A percentile compares a stretch with the other conserved stretches of the same genome.
Conservation (phyloP, 2,329 filamentous ascomycete genomes). For the Conoideocrella luteorostrata region DNA sequence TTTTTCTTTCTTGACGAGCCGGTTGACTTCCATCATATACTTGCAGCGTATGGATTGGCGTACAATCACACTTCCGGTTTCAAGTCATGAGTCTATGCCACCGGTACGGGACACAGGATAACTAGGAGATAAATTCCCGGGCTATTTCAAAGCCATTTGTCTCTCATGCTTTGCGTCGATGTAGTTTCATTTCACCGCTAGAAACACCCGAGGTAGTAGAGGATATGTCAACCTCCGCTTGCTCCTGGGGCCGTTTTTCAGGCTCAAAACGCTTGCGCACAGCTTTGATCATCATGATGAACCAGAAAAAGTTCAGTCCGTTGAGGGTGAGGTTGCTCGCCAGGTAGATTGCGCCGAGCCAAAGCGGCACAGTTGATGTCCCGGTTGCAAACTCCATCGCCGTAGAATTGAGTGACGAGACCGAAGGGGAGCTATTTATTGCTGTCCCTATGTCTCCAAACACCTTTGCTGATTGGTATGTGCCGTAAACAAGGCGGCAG, state of each 20-base stretch:
- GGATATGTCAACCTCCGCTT: constrained; percentile 22
- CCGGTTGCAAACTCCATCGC: constrained; percentile 40
- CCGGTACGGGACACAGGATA: too few species aligned
- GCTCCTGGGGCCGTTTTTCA: constrained; percentile 22
- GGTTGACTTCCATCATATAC: neutral
- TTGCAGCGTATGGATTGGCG: too few species aligned
- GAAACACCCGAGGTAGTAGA: constrained; percentile 23
- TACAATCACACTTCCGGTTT: too few species aligned
- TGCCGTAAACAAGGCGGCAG: constrained; percentile 72
- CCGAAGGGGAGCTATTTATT: constrained; percentile 31
- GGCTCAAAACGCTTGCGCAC: constrained; percentile 69
- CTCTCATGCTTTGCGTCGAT: constrained; percentile 24
- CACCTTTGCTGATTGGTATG: constrained; percentile 62
- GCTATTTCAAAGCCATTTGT: neutral
- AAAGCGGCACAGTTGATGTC: constrained; percentile 53
- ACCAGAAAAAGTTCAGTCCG: constrained; percentile 77
- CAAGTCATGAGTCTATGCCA: too few species aligned
- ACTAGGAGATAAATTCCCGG: too few species aligned
- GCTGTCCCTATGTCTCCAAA: constrained; percentile 63
- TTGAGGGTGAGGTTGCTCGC: constrained; percentile 67
- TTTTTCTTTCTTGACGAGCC: too few species aligned
- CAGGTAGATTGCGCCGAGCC: constrained; percentile 64
- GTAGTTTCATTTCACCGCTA: constrained; percentile 11
- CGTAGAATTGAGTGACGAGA: constrained; percentile 14
- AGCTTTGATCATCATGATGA: constrained; percentile 77